Percentiles rank a stretch among this genome's conserved stretches.
phyloP scores from a whole-genome alignment of 192 early-diverging fungal species.

The Gamsiella multidivaricata region DNA sequence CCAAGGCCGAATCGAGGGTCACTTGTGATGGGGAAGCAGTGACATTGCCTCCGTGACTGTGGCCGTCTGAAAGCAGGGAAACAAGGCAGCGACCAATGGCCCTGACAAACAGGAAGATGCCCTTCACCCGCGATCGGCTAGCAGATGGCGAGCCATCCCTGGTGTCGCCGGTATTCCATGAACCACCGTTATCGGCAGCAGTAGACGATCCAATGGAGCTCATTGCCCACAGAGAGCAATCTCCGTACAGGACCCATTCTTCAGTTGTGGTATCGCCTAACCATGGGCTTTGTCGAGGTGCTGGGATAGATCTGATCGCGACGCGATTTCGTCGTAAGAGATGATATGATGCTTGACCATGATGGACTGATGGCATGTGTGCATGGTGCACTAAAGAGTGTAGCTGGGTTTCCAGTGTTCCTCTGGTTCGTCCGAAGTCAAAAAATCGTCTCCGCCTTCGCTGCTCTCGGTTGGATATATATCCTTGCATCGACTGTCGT shows the following conservation, averaged over 20 bases:
- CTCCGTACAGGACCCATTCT: conserved; percentile 25
- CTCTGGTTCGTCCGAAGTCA: conserved; percentile 4
- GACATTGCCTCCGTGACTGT: not conserved
- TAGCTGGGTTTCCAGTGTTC: conserved; percentile 3
- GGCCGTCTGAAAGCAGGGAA: not conserved
- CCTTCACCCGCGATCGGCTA: not conserved
- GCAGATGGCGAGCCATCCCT: too few species aligned
- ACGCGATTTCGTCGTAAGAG: not conserved
- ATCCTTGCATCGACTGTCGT: not conserved
- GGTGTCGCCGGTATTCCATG: not conserved
- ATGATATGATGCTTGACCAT: too few species aligned
- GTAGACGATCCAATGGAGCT: conserved; percentile 4
- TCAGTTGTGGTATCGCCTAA: conserved; percentile 34
- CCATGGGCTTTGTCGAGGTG: conserved; percentile 33
- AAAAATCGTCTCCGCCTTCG: conserved; percentile 11
- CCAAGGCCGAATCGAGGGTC: not conserved
- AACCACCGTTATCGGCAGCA: not conserved
- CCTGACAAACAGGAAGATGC: not conserved
- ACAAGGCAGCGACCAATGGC: not conserved
- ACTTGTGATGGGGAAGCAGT: not conserved
- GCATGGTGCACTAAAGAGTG: not conserved
- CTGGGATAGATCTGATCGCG: not conserved
- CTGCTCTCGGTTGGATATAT: not conserved
- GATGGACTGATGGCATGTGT: too few species aligned
- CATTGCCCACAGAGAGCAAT: conserved; percentile 34